Conservation (phyloP, 2,329 filamentous ascomycete genomes). For the Scleromitrula shiraiana region DNA sequence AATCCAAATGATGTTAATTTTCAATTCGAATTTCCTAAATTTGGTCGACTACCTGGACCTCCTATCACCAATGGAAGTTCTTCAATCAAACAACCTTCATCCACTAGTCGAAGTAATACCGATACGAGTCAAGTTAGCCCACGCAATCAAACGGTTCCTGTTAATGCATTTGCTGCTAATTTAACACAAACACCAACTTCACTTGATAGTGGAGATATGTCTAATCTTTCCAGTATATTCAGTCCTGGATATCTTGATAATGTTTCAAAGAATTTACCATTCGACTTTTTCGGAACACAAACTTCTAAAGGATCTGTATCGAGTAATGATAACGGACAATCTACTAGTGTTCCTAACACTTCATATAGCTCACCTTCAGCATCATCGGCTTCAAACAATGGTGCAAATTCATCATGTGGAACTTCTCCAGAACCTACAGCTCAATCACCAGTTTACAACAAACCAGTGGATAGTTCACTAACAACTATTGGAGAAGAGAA, state of each 20-base stretch:
- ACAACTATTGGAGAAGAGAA: constrained; percentile 61
- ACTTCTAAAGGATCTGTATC: constrained; percentile 38
- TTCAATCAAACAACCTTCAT: no score
- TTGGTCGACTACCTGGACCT: constrained; percentile 61
- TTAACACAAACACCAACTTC: constrained; percentile 19
- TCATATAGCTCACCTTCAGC: constrained; percentile 58
- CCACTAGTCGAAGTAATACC: constrained; percentile 21
- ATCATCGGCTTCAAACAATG: constrained; percentile 52
- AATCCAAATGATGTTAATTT: constrained; percentile 72
- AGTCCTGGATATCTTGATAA: constrained; percentile 45
- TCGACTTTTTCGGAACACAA: constrained; percentile 36
- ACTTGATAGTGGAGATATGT: constrained; percentile 34
- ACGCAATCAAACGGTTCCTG: constrained; percentile 23
- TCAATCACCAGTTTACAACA: constrained; percentile 56
- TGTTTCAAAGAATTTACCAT: constrained; percentile 34
- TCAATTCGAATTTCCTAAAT: constrained; percentile 92
- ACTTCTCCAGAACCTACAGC: constrained; percentile 71
- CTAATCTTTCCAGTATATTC: constrained; percentile 51
- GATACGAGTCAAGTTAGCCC: constrained; percentile 22
- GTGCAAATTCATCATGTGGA: constrained; percentile 59
- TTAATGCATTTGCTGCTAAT: constrained; percentile 30
- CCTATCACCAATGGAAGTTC: constrained; percentile 11
- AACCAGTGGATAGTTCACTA: constrained; percentile 51
- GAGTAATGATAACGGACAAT: constrained; percentile 24
- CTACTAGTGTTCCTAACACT: constrained; percentile 37